phyloP scores from a whole-genome alignment of 805 yeast genomes.

The Isabelozyma heimii region DNA sequence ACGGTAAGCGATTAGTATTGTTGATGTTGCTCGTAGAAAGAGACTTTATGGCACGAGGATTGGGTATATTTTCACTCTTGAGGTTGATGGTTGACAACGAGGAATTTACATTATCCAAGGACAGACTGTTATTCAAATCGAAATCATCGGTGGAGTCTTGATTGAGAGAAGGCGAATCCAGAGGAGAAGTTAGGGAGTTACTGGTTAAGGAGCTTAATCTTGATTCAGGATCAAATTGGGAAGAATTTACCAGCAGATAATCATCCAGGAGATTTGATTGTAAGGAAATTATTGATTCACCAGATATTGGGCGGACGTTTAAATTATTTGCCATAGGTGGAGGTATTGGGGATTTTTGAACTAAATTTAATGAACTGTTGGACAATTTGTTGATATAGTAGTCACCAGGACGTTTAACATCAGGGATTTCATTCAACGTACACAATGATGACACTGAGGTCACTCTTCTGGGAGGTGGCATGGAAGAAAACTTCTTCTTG shows the following conservation, averaged over 20 bases:
- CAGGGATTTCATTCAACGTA: slow-evolving; percentile 12
- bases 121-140: not conserved
- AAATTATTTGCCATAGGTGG: not conserved
- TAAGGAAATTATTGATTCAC: slow-evolving; percentile 29
- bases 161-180: slow-evolving; percentile 13
- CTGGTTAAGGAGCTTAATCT: slow-evolving; percentile 38
- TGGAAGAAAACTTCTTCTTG: slow-evolving; percentile 15
- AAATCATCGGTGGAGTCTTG: not conserved
- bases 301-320: slow-evolving; percentile 24
- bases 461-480: slow-evolving; percentile 19
- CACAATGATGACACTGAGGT: slow-evolving; percentile 24
- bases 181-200: slow-evolving; percentile 18
- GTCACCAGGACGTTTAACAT: slow-evolving; percentile 39
- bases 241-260: slow-evolving; percentile 25
- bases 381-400: slow-evolving; percentile 33
- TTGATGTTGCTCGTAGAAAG: not conserved
- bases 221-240: slow-evolving; percentile 36
- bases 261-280: slow-evolving; percentile 36
- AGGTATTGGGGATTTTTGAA: slow-evolving; percentile 3
- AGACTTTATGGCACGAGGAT: not conserved
- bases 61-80: not conserved
- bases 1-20: not conserved
- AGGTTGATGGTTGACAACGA: slow-evolving; percentile 9
- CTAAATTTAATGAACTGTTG: slow-evolving; percentile 16
- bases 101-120: slow-evolving; percentile 1